Evolutionary conservation across 2,329 filamentous ascomycete genomes (phyloP), one percentile per base, ranked within the genome.

Genomic region (Bimuria novae-zelandiae): DNA sequence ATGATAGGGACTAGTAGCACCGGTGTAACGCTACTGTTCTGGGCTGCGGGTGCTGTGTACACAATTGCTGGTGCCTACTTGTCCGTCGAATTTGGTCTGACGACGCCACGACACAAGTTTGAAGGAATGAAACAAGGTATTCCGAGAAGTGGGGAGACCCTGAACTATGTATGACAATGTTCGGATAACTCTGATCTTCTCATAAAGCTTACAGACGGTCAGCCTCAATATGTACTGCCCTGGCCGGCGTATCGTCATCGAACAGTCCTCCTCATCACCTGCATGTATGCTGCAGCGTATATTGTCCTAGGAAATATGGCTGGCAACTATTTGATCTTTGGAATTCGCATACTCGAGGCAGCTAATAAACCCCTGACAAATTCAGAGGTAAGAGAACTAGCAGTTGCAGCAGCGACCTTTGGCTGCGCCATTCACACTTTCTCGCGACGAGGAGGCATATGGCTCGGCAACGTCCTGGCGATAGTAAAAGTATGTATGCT

Each of bases 381-480:
- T 22, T 72, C 71, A 11, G 51, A 71, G 2, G 75, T 79, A 11
- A 72, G 78, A 27, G 80, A 75, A 12, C 12, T 30, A 30, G 27
- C 27, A 7, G 12, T 30, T 12, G 27, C 7, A 7, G 27, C 27
- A 12, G 27, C 27, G 7, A 30, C 27, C 12, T 7, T 30, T 30
- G 27, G 27, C 27, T 30, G 27, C 27, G 27, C 81, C 16, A 72
- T 83, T 1, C 81, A 84, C 53, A 75, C 67, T 3, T 63, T 71
- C 23, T 82, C 79, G 37, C 71, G 82, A 22, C 70, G 76, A 7
- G 79, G 79, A 3, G 82, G 82, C 2, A 81, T 84, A 37, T 62
- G 72, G 19, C 60, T 83, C 21, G 82, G 80, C 62, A 83, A 83
- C 55, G 21, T 75, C n/a, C 69, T 84, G 27, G 81, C 81, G 3